Conservation (phyloP, 495 filamentous ascomycete genomes). For the Annulohypoxylon stygium region DNA sequence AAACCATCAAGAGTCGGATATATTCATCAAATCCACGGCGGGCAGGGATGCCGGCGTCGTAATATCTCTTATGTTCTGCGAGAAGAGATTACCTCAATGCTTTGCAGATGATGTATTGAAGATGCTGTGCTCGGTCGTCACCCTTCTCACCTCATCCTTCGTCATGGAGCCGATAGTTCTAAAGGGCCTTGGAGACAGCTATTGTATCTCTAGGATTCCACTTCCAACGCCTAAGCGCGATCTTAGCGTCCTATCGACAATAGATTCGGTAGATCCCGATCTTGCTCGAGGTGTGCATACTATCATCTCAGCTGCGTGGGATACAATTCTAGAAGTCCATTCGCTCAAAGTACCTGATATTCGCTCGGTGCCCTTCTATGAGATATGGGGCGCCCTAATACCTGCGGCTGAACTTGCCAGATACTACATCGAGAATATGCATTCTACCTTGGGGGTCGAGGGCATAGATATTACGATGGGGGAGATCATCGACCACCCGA, state of each 20-base stretch:
- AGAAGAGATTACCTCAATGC: conserved; percentile 52
- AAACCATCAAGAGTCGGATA: conserved; percentile 56
- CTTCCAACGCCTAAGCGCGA: conserved; percentile 48
- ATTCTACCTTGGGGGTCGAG: conserved; percentile 39
- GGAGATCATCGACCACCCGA: conserved; percentile 62
- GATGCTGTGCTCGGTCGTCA: conserved; percentile 58
- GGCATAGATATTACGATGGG: conserved; percentile 55
- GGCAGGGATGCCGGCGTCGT: conserved; percentile 51
- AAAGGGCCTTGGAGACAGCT: conserved; percentile 52
- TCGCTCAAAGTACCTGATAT: conserved; percentile 58
- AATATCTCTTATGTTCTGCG: conserved; percentile 59
- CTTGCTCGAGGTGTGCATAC: conserved; percentile 53
- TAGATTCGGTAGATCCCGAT: conserved; percentile 41
- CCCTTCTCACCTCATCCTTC: conserved; percentile 56
- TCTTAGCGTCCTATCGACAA: conserved; percentile 22
- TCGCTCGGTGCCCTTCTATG: conserved; percentile 62
- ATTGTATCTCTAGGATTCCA: conserved; percentile 55
- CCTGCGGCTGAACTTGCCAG: conserved; percentile 60
- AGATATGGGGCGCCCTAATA: conserved; percentile 63
- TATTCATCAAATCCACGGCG: conserved; percentile 57
- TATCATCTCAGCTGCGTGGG: conserved; percentile 57
- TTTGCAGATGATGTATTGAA: conserved; percentile 59
- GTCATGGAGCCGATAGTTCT: conserved; percentile 59
- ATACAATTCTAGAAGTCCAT: conserved; percentile 56
- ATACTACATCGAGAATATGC: conserved; percentile 58